Evolutionary conservation across 495 filamentous ascomycete genomes (phyloP), one percentile per base, ranked within the genome.

Genomic region (Articulospora tetracladia): DNA sequence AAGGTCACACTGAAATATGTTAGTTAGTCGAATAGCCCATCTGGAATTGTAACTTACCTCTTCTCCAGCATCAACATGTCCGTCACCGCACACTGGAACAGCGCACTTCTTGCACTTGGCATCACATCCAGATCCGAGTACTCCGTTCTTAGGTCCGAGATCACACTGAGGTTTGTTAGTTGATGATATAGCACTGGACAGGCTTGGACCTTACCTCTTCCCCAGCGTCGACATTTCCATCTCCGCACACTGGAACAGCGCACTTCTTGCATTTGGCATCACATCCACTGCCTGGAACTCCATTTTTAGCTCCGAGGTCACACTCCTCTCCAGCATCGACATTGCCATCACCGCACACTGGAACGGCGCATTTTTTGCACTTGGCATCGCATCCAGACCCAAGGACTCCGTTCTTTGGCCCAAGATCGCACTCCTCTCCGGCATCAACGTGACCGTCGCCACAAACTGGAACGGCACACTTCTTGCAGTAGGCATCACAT

Each of bases 241-340:
- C 28, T 32, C 51, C 51, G 34, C 51, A 53, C 25, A 4, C 7
- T 3, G 3, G 3, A 30, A 57, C 22, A 23, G 3, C 10, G 11
- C n/a, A n/a, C n/a, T n/a, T n/a, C n/a, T 20, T 47, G 24, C 55
- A 57, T 19, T 57, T 32, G 7, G 20, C 23, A 24, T 36, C 47
- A 25, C 55, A 57, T 17, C 55, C 55, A 1, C 39, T 48, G 19
- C 51, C 24, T 17, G 8, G 39, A 24, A 17, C 26, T 22, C 56
- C 56, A 28, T 58, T 50, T 12, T 13, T 24, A 7, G n/a, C 34
- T 23, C 53, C 53, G n/a, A 44, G 12, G n/a, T 57, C 54, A 39
- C 54, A 57, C 17, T 20, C 23, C 26, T 57, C 54, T 13, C 51
- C 51, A 13, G 51, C 26, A 20, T 36, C 53, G 23, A 8, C 4